A percentile compares a stretch with the other conserved stretches of the same genome.
phyloP scores from a whole-genome alignment of 2,329 filamentous ascomycete species.

The Fusarium ambrosium region DNA sequence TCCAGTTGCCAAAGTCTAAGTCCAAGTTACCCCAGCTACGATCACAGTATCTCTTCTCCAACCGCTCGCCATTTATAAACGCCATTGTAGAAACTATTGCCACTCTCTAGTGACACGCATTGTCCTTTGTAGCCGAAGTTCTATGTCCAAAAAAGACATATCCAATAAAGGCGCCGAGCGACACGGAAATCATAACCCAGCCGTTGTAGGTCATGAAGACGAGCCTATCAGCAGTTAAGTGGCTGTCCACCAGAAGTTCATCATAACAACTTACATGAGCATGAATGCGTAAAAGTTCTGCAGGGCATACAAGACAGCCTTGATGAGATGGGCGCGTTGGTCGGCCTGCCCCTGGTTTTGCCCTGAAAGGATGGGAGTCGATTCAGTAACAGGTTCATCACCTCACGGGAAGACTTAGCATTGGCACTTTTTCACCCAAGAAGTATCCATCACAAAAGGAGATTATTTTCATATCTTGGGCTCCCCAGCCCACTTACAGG shows the following conservation, averaged over 20 bases:
- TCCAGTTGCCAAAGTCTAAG: background rate
- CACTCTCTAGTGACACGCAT: slow-evolving; percentile 85
- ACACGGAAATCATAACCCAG: slow-evolving; percentile 94
- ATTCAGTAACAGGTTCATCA: slow-evolving; percentile 69
- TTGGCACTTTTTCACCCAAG: slow-evolving; percentile 38
- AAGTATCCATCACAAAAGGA: slow-evolving; percentile 13
- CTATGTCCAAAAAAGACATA: slow-evolving; percentile 84
- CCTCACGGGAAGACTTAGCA: slow-evolving; percentile 51
- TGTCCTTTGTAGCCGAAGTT: slow-evolving; percentile 82
- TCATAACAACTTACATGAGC: slow-evolving; percentile 82
- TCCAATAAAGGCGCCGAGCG: slow-evolving; percentile 88
- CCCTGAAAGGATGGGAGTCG: slow-evolving; percentile 77
- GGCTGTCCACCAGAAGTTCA: background rate
- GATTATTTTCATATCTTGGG: slow-evolving; percentile 25
- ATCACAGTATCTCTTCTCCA: background rate
- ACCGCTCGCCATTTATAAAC: background rate
- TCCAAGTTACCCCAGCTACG: background rate
- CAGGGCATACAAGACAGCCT: slow-evolving; percentile 86
- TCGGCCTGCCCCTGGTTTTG: slow-evolving; percentile 73
- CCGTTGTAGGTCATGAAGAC: slow-evolving; percentile 99
- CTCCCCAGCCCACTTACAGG: slow-evolving; percentile 13
- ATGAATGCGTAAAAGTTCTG: slow-evolving; percentile 99
- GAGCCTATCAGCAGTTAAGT: slow-evolving; percentile 71
- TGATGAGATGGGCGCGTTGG: slow-evolving; percentile 80
- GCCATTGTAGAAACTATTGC: background rate